Evolutionary conservation across 2,329 filamentous ascomycete genomes (phyloP).

Genomic region (Aspergillus bombycis): DNA sequence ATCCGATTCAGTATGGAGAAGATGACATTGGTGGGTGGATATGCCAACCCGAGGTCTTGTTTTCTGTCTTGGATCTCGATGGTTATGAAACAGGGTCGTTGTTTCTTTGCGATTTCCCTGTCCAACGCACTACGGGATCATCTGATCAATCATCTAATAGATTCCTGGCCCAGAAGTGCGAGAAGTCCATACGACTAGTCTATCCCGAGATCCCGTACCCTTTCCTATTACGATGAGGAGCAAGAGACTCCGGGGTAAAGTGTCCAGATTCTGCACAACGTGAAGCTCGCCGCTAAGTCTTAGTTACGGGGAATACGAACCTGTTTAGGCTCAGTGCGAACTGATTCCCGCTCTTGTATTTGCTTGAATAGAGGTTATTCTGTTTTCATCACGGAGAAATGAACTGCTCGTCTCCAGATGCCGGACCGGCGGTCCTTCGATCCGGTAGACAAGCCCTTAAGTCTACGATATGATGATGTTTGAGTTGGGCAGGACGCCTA

Average conservation of each 20-base stretch:
- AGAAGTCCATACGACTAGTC: not conserved
- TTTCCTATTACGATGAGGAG: conserved; percentile 1
- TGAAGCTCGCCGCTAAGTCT: not conserved
- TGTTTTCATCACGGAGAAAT: not conserved
- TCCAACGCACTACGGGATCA: not conserved
- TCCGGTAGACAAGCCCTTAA: not conserved
- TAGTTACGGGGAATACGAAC: not conserved
- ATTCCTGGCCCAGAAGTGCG: too few species aligned
- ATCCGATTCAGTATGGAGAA: not conserved
- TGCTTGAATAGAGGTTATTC: not conserved
- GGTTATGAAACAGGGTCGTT: not conserved
- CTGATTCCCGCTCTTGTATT: not conserved
- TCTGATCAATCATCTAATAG: not conserved
- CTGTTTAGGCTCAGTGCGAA: not conserved
- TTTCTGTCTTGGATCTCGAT: not conserved
- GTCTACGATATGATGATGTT: not conserved
- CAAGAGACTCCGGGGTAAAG: not conserved
- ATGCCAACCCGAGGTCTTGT: not conserved
- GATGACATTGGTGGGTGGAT: not conserved
- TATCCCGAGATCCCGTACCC: not conserved
- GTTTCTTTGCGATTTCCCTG: not conserved
- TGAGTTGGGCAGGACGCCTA: not conserved
- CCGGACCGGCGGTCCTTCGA: not conserved
- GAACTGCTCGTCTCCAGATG: not conserved
- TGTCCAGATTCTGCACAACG: not conserved